Conservation (phyloP, 2,329 filamentous ascomycete species). For the Bipolaris bicolor region DNA sequence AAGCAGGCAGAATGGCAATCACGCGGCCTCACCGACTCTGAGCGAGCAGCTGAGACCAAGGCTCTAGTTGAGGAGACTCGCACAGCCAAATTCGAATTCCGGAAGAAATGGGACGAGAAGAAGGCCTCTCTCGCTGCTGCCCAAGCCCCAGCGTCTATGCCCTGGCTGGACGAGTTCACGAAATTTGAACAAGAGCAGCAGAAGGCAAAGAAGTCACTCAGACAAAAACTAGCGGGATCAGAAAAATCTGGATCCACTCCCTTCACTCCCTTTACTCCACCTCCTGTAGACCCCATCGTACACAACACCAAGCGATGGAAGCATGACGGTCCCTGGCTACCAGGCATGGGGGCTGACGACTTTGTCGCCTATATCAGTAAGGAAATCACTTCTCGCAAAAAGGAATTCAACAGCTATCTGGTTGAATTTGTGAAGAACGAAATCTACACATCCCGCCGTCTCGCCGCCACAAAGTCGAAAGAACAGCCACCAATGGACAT, state of each 20-base stretch:
- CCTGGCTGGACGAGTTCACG: slow-evolving; percentile 7
- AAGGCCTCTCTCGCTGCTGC: neutral
- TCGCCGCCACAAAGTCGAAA: slow-evolving; percentile 22
- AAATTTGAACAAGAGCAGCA: slow-evolving; percentile 8
- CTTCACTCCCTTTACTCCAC: slow-evolving; percentile 30
- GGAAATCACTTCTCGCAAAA: slow-evolving; percentile 48
- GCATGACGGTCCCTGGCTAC: slow-evolving; percentile 64
- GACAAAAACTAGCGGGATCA: slow-evolving; percentile 1
- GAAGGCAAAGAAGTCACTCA: slow-evolving; percentile 17
- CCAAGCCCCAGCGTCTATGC: neutral
- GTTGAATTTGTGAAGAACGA: slow-evolving; percentile 41
- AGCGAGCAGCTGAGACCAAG: neutral
- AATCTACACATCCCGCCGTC: slow-evolving; percentile 39
- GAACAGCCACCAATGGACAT: slow-evolving; percentile 31
- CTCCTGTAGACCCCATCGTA: slow-evolving; percentile 27
- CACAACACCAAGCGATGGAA: slow-evolving; percentile 57
- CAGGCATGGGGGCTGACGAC: slow-evolving; percentile 61
- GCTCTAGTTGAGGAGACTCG: neutral
- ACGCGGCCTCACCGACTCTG: neutral
- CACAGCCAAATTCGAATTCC: neutral
- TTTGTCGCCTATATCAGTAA: slow-evolving; percentile 59
- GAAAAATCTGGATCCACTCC: slow-evolving; percentile 11
- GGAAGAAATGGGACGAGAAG: neutral
- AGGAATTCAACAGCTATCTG: slow-evolving; percentile 41
- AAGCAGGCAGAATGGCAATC: slow-evolving; percentile 3